Conservation (phyloP, 2,329 filamentous ascomycete species). For the Colletotrichum lini region DNA sequence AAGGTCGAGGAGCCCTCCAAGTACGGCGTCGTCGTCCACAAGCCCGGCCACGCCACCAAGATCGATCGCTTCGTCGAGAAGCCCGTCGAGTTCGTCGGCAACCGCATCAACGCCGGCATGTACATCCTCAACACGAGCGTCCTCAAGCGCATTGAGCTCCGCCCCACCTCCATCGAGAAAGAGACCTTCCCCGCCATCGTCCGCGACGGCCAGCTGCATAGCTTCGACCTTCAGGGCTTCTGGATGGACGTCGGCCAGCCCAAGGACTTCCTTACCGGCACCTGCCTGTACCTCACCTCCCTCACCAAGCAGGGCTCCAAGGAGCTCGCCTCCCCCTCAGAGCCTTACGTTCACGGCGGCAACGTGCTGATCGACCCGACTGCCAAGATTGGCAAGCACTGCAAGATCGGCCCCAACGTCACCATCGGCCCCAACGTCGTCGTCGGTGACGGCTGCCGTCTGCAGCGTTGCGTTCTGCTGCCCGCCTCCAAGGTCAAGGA, state of each 20-base stretch:
- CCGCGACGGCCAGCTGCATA: constrained; percentile 91
- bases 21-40: constrained; percentile 98
- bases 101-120: constrained; percentile 98
- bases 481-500: constrained; percentile 96
- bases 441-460: constrained; percentile 91
- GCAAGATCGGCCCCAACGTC: constrained; percentile 97
- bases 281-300: constrained; percentile 95
- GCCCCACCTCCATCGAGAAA: constrained; percentile 97
- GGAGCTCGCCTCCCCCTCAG: constrained; percentile 79
- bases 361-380: constrained; percentile 96
- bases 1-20: constrained; percentile 99
- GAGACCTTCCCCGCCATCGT: constrained; percentile 98
- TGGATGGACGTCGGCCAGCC: constrained; percentile 99
- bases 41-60: constrained; percentile 88
- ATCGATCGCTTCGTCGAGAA: constrained; percentile 99
- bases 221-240: constrained; percentile 96
- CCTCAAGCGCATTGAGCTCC: constrained; percentile 91
- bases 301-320: constrained; percentile 92
- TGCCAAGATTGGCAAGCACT: constrained; percentile 98
- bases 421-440: constrained; percentile 95
- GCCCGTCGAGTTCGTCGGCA: constrained; percentile 97
- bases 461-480: constrained; percentile 93
- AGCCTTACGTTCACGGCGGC: constrained; percentile 89
- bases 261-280: constrained; percentile 97
- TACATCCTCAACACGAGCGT: constrained; percentile 97